Evolutionary conservation across 345 rosid species (phyloP).

Genomic region (Aethionema arabicum): DNA sequence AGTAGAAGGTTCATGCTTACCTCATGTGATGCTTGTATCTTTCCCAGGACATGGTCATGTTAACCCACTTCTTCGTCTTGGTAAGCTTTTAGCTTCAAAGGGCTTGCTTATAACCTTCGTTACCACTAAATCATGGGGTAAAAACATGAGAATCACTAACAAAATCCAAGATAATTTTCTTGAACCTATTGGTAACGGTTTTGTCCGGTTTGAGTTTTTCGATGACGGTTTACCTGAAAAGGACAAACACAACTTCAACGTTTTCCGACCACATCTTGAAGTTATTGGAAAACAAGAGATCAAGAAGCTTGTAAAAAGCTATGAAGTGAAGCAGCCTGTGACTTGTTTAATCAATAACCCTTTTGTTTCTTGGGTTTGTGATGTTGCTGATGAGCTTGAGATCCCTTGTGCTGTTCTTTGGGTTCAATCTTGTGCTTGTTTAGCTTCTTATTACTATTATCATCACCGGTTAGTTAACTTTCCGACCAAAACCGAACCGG

Average conservation of each 20-base stretch:
- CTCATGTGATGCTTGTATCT: conserved; percentile 71
- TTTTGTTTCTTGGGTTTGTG: conserved; percentile 82
- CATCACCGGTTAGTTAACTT: conserved; percentile 49
- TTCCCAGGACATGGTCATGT: conserved; percentile 88
- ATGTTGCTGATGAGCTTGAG: conserved; percentile 63
- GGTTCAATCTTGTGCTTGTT: conserved; percentile 88
- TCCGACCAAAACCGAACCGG: conserved; percentile 53
- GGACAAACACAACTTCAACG: conserved; percentile 38
- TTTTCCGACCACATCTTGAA: conserved; percentile 52
- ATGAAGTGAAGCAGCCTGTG: conserved; percentile 58
- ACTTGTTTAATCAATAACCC: conserved; percentile 84
- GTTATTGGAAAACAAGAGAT: conserved; percentile 45
- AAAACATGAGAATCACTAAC: conserved; percentile 51
- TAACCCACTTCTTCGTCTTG: conserved; percentile 78
- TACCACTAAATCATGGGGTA: conserved; percentile 49
- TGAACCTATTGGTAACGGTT: conserved; percentile 60
- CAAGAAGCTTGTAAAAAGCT: conserved; percentile 44
- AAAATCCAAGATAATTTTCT: conserved; percentile 45
- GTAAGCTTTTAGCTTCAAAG: conserved; percentile 71
- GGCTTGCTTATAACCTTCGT: conserved; percentile 75
- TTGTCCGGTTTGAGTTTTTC: conserved; percentile 67
- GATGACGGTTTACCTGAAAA: conserved; percentile 61
- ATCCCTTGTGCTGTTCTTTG: conserved; percentile 86
- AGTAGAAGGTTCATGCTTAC: conserved; percentile 34
- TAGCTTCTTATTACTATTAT: conserved; percentile 66